Conservation (phyloP, 1,284 basidiomycete species). For the Cerrena zonata region DNA sequence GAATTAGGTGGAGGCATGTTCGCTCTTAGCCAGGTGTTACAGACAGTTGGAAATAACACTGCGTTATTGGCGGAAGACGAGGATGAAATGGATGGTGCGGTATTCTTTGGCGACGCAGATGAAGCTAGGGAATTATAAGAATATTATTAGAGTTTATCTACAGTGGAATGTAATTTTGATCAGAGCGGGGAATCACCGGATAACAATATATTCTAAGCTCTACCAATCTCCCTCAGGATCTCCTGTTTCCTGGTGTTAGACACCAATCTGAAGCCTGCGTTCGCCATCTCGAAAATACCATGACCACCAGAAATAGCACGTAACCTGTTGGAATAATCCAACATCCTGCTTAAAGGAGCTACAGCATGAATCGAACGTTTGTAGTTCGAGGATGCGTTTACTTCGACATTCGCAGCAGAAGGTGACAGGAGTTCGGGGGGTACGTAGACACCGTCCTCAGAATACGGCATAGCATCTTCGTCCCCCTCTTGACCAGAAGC, state of each 20-base stretch:
- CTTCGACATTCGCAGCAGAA: conserved; percentile 36
- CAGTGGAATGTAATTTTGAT: too few relatives aligned
- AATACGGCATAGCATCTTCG: conserved; percentile 45
- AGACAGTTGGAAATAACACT: conserved; percentile 47
- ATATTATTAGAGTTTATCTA: too few relatives aligned
- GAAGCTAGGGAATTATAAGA: conserved; percentile 54
- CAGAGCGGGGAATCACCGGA: conserved; percentile 11
- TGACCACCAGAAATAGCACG: conserved; percentile 79
- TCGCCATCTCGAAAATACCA: conserved; percentile 74
- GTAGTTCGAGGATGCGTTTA: conserved; percentile 29
- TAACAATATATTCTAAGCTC: conserved; percentile 38
- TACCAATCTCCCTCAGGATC: conserved; percentile 71
- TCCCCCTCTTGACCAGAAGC: conserved; percentile 29
- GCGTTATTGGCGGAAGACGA: conserved; percentile 61
- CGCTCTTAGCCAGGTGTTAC: conserved; percentile 67
- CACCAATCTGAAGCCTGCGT: conserved; percentile 69
- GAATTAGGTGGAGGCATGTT: conserved; percentile 52
- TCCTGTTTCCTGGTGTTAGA: conserved; percentile 54
- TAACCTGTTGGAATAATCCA: conserved; percentile 74
- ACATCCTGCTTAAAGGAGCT: conserved; percentile 73
- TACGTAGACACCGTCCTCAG: conserved; percentile 61
- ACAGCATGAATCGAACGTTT: conserved; percentile 62
- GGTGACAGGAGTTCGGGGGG: conserved; percentile 71
- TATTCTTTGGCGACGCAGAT: conserved; percentile 76
- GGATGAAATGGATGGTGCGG: conserved; percentile 65